These are phyloP conservation scores for Scutellaria galericulata DNA, from an alignment of 257 asterid species.

Conservation along the genomic window DNA sequence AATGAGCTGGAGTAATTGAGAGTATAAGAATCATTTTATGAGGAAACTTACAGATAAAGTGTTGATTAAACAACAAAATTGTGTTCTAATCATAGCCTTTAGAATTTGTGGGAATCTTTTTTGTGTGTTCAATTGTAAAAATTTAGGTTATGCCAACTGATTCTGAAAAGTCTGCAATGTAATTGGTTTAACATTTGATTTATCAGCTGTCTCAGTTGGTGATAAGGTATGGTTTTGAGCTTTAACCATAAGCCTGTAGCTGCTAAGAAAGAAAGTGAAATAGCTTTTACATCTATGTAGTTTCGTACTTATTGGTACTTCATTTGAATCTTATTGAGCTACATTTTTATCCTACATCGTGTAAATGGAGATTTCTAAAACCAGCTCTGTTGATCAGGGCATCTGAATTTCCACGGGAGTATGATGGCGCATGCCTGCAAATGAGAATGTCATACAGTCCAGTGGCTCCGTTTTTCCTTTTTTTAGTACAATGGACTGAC, in stretches of 20 bases:
- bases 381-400: conserved; percentile 56
- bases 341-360: background rate
- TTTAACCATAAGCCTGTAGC: background rate
- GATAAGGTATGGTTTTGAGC: background rate
- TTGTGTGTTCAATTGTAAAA: background rate
- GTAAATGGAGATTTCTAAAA: background rate
- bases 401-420: conserved; percentile 77
- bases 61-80: background rate
- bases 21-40: background rate
- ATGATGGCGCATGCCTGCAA: conserved; percentile 87
- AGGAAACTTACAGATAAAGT: too few species aligned
- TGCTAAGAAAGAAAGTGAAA: background rate
- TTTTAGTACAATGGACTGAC: conserved; percentile 92
- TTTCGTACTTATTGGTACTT: background rate
- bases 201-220: background rate
- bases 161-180: background rate
- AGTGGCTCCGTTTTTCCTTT: conserved; percentile 82
- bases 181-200: background rate
- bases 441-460: conserved; percentile 97
- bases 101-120: background rate
- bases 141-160: background rate
- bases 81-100: background rate
- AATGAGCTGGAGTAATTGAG: background rate
- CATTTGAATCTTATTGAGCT: background rate
- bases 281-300: background rate